Conservation (phyloP, 1,284 basidiomycete genomes). For the Gymnopus androsaceus region DNA sequence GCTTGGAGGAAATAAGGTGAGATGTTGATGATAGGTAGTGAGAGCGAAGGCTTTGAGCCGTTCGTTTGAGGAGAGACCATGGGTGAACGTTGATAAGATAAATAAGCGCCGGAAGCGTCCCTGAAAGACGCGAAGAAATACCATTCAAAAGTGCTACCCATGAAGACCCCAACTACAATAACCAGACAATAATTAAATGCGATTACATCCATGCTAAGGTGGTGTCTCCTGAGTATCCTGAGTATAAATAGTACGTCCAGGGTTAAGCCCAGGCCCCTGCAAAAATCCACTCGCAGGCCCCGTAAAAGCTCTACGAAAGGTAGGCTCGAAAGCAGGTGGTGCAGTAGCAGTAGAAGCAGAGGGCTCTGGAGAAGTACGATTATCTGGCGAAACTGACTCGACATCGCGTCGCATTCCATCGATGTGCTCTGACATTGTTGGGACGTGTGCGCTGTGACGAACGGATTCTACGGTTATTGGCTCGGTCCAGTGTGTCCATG, state of each 20-base stretch:
- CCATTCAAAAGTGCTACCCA: too few relatives aligned
- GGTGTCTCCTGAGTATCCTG: slow-evolving; percentile 50
- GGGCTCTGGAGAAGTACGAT: background rate
- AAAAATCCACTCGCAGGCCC: slow-evolving; percentile 43
- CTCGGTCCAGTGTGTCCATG: slow-evolving; percentile 19
- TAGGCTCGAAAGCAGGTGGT: background rate
- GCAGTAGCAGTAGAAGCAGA: background rate
- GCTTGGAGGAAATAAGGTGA: slow-evolving; percentile 49
- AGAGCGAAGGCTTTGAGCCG: too few relatives aligned
- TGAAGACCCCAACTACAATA: too few relatives aligned
- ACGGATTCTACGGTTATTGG: background rate
- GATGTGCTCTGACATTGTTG: background rate
- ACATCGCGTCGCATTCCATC: background rate
- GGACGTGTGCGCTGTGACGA: too few relatives aligned
- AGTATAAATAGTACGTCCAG: slow-evolving; percentile 61
- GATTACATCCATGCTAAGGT: slow-evolving; percentile 22
- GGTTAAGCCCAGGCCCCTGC: slow-evolving; percentile 40
- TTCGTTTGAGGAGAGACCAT: slow-evolving; percentile 5
- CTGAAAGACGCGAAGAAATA: too few relatives aligned
- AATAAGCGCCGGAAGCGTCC: background rate
- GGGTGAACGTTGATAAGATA: background rate
- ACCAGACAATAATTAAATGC: background rate
- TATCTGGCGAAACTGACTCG: background rate
- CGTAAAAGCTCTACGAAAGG: background rate
- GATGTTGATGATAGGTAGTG: slow-evolving; percentile 58